These are phyloP conservation scores for Talaromyces sp. DNA, from an alignment of 2,329 filamentous ascomycete species.

Conservation along the genomic window DNA sequence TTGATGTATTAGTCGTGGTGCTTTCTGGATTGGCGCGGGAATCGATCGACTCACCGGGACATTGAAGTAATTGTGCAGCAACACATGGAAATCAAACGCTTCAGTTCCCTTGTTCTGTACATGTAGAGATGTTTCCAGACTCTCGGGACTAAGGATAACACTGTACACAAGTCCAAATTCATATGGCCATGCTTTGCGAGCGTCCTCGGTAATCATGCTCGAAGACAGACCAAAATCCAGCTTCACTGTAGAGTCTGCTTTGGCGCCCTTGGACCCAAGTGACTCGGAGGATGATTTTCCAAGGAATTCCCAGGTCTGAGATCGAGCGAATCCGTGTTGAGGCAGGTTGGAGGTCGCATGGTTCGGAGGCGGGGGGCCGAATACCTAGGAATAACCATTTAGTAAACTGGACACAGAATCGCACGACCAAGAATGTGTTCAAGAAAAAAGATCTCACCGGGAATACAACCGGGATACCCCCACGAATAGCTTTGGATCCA, in stretches of 20 bases:
- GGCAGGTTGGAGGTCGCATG: slow-evolving; percentile 73
- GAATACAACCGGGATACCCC: slow-evolving; percentile 88
- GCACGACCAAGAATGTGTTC: too few species aligned
- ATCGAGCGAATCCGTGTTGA: slow-evolving; percentile 93
- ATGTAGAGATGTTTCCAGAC: slow-evolving; percentile 73
- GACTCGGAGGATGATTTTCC: slow-evolving; percentile 49
- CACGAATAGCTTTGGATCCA: slow-evolving; percentile 82
- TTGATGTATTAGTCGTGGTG: neutral
- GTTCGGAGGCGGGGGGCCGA: slow-evolving; percentile 73
- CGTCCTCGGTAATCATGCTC: slow-evolving; percentile 62
- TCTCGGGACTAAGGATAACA: slow-evolving; percentile 72
- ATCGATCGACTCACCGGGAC: slow-evolving; percentile 60
- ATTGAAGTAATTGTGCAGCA: slow-evolving; percentile 86
- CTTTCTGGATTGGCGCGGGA: neutral
- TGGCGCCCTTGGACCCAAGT: slow-evolving; percentile 19
- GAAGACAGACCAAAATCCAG: slow-evolving; percentile 90
- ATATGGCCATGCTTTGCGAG: slow-evolving; percentile 71
- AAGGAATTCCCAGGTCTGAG: slow-evolving; percentile 85
- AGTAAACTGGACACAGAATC: neutral
- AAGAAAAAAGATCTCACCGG: slow-evolving; percentile 58
- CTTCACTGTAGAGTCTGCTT: slow-evolving; percentile 68
- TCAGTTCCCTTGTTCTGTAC: slow-evolving; percentile 80
- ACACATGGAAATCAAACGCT: slow-evolving; percentile 83
- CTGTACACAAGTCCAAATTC: slow-evolving; percentile 90
- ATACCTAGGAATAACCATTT: slow-evolving; percentile 52